Evolutionary conservation across 2,329 filamentous ascomycete species (phyloP).

Genomic region (Aspergillus sp.): DNA sequence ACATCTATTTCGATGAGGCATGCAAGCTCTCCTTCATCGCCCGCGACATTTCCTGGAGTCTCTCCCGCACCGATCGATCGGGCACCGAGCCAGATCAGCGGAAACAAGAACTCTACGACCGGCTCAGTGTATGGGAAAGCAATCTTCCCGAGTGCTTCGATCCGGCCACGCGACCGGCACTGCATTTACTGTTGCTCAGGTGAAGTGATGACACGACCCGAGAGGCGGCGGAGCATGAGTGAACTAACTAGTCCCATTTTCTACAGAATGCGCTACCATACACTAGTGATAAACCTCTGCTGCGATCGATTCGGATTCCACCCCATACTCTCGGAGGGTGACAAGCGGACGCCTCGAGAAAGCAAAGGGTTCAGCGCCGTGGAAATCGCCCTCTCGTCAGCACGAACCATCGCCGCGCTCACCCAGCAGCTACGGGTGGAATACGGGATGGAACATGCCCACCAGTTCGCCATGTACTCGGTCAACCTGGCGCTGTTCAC

Average conservation of each 20-base stretch:
- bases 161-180: slow-evolving; percentile 2
- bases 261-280: slow-evolving; percentile 30
- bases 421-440: slow-evolving; percentile 24
- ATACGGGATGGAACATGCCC: slow-evolving; percentile 30
- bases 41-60: slow-evolving; percentile 18
- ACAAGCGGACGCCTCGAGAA: not conserved
- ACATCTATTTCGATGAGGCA: slow-evolving; percentile 24
- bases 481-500: slow-evolving; percentile 31
- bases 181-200: slow-evolving; percentile 22
- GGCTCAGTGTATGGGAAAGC: slow-evolving; percentile 18
- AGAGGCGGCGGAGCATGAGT: no score
- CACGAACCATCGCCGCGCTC: slow-evolving; percentile 26
- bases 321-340: not conserved
- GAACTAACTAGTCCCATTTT: not conserved
- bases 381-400: slow-evolving; percentile 21
- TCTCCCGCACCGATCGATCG: not conserved
- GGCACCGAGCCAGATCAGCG: not conserved
- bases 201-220: not conserved
- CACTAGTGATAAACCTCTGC: slow-evolving; percentile 29
- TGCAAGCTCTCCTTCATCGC: slow-evolving; percentile 25
- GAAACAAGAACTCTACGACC: slow-evolving; percentile 17
- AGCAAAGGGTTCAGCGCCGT: slow-evolving; percentile 1
- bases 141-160: slow-evolving; percentile 12
- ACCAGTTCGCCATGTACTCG: slow-evolving; percentile 31
- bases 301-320: slow-evolving; percentile 20